These are phyloP conservation scores for Earliella scabrosa DNA, from an alignment of 1,284 basidiomycete species.

Conservation along the genomic window DNA sequence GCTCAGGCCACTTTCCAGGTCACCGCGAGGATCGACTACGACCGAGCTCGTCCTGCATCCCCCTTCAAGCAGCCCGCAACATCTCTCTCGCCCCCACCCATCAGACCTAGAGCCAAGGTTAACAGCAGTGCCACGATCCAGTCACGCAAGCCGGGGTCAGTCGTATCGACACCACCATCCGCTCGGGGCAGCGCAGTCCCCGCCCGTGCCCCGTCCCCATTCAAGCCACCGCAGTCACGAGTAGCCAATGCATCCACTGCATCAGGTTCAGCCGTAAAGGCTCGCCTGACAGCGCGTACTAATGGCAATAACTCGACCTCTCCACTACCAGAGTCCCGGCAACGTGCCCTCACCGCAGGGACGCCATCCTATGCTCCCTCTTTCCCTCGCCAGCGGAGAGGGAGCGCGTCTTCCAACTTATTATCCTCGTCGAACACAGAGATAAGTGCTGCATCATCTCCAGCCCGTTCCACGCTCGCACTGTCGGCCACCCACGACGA, in stretches of 20 bases:
- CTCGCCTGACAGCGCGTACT: slow-evolving; percentile 49
- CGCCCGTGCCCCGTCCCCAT: slow-evolving; percentile 47
- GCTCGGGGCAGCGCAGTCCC: slow-evolving; percentile 25
- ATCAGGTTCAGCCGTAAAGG: slow-evolving; percentile 51
- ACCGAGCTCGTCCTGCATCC: slow-evolving; percentile 47
- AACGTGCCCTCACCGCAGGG: slow-evolving; percentile 29
- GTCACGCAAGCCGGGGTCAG: slow-evolving; percentile 44
- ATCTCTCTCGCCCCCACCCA: slow-evolving; percentile 38
- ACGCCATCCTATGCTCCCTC: slow-evolving; percentile 17
- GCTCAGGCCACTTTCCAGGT: slow-evolving; percentile 37
- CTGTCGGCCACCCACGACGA: slow-evolving; percentile 24
- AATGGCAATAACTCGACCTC: slow-evolving; percentile 32
- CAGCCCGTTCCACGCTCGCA: slow-evolving; percentile 22
- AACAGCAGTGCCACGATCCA: slow-evolving; percentile 54
- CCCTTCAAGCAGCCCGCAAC: slow-evolving; percentile 51
- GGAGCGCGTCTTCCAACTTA: slow-evolving; percentile 34
- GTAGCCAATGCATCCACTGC: slow-evolving; percentile 24
- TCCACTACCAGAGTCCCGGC: slow-evolving; percentile 33
- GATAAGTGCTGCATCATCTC: slow-evolving; percentile 17
- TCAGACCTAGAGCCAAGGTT: slow-evolving; percentile 62
- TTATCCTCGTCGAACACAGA: slow-evolving; percentile 25
- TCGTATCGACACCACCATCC: slow-evolving; percentile 24
- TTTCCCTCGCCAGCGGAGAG: slow-evolving; percentile 25
- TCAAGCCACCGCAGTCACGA: slow-evolving; percentile 38
- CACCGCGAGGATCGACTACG: slow-evolving; percentile 38